Percentiles rank a stretch among this genome's conserved stretches.
These are phyloP conservation scores for Hygrophorus pudorinus DNA, from an alignment of 768 basidiomycete genomes.

Conservation along the genomic window DNA sequence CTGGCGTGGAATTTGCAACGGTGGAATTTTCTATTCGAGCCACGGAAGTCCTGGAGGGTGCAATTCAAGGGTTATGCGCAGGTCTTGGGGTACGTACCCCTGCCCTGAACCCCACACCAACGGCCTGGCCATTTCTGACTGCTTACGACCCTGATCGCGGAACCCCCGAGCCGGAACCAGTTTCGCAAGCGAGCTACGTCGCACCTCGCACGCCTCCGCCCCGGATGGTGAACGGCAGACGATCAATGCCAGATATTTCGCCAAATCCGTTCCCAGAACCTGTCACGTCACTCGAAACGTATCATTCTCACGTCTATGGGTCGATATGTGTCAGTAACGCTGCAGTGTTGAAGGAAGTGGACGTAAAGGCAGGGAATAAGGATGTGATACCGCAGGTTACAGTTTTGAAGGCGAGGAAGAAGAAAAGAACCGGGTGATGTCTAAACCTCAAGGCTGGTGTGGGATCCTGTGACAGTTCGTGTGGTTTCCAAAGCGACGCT, in stretches of 20 bases:
- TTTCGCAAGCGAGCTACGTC: conserved; percentile 16
- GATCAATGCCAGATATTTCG: conserved; percentile 34
- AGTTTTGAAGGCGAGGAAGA: conserved; percentile 50
- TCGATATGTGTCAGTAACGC: conserved; percentile 41
- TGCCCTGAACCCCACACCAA: conserved; percentile 1
- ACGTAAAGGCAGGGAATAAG: conserved; percentile 4
- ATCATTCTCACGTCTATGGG: conserved; percentile 52
- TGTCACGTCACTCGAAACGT: conserved; percentile 49
- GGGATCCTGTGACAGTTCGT: too few relatives aligned
- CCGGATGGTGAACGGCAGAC: conserved; percentile 19
- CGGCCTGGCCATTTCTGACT: conserved; percentile 5
- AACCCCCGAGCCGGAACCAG: conserved; percentile 31
- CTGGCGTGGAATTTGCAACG: conserved; percentile 70
- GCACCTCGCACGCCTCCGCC: conserved; percentile 47
- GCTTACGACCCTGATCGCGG: conserved; percentile 18
- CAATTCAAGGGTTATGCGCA: conserved; percentile 64
- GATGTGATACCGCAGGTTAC: conserved; percentile 29
- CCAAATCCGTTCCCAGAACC: conserved; percentile 65
- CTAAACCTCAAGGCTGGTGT: background rate
- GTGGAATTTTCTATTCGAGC: conserved; percentile 52
- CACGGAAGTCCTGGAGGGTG: conserved; percentile 60
- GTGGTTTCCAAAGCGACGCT: background rate
- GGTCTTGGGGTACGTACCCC: conserved; percentile 31
- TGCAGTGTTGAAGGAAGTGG: conserved; percentile 13
- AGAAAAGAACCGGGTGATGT: conserved; percentile 32